Conservation (phyloP, 768 basidiomycete genomes). For the Omphalotus guepiniiformis region DNA sequence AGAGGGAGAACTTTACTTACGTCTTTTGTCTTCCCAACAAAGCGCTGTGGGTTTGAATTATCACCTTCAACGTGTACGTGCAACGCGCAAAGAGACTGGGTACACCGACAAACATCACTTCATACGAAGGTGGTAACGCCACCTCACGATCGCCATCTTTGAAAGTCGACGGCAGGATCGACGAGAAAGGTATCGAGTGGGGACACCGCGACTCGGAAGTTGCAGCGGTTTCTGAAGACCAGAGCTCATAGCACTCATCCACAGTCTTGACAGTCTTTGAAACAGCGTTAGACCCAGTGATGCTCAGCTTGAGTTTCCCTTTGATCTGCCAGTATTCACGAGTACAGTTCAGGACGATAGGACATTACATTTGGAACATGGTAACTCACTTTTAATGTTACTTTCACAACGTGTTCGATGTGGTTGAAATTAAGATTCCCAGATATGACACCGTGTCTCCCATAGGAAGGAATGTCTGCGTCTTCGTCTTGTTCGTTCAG, state of each 20-base stretch:
- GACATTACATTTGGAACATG: not conserved
- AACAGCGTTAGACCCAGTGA: not conserved
- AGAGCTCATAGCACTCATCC: slow-evolving; percentile 6
- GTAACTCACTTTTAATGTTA: not conserved
- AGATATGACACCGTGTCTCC: not conserved
- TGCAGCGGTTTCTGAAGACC: not conserved
- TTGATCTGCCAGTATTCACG: not conserved
- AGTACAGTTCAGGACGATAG: not conserved
- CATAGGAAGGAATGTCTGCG: not conserved
- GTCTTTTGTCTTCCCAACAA: slow-evolving; percentile 43
- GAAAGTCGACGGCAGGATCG: slow-evolving; percentile 2
- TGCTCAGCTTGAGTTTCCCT: slow-evolving; percentile 1
- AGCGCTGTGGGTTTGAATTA: slow-evolving; percentile 30
- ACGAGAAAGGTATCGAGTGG: not conserved
- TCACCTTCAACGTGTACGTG: slow-evolving; percentile 43
- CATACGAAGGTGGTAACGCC: slow-evolving; percentile 3
- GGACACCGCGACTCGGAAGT: no score
- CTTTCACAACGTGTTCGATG: slow-evolving; percentile 3
- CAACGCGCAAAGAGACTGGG: slow-evolving; percentile 37
- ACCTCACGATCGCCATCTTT: not conserved
- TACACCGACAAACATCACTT: not conserved
- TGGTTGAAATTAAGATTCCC: not conserved
- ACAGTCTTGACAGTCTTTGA: not conserved
- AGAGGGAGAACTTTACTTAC: slow-evolving; percentile 26
- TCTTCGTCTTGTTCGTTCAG: slow-evolving; percentile 5